Evolutionary conservation across 2,329 filamentous ascomycete genomes (phyloP), one percentile per base, ranked within the genome.

Genomic region (Penicillium sp.): DNA sequence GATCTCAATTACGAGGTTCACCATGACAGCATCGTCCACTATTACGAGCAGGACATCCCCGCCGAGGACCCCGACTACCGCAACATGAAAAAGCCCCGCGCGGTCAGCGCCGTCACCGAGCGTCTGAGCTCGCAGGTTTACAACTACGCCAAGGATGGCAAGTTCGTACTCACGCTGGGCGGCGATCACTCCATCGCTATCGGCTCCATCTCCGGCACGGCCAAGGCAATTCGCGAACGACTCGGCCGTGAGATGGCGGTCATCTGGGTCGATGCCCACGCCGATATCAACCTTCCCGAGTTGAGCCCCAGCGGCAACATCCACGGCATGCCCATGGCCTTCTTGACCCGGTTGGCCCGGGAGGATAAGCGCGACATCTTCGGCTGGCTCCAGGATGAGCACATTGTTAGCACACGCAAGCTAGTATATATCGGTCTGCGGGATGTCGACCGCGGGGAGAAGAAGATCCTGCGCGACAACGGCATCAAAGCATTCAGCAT

Each of bases 221-320:
- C 91, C 31, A 88, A 86, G 75, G 93, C 92, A 0, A 85, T 89
- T 35, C 83, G 88, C 50, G 91, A 98, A 78, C 78, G 92, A 15
- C 75, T 95, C 51, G 82, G 77, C 39, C 80, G 86, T 48, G 92
- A 97, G 63, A 84, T 96, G 55, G 93, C 90, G 10, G 89, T 98
- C 50, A 95, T 98, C 70, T 98, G 93, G 93, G 93, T 98, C 28
- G 93, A 98, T 72, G 93, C 93, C 24, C 93, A 98, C 72, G 87
- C 92, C 47, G 93, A 98, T 72, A 96, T 98, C 78, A 98, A 98
- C 76, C 90, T 88, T 1, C 93, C 92, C 46, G 91, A 97, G 80
- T 86, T 83, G 42, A 92, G 87, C 58, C 87, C 81, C 37, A 93
- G 87, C 59, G 93, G 93, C 29, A 97, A 97, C 73, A 87, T 98